Percentiles rank a stretch among this genome's conserved stretches.
Evolutionary conservation across 2,329 filamentous ascomycete genomes (phyloP).

Genomic region (Beauveria medogensis): DNA sequence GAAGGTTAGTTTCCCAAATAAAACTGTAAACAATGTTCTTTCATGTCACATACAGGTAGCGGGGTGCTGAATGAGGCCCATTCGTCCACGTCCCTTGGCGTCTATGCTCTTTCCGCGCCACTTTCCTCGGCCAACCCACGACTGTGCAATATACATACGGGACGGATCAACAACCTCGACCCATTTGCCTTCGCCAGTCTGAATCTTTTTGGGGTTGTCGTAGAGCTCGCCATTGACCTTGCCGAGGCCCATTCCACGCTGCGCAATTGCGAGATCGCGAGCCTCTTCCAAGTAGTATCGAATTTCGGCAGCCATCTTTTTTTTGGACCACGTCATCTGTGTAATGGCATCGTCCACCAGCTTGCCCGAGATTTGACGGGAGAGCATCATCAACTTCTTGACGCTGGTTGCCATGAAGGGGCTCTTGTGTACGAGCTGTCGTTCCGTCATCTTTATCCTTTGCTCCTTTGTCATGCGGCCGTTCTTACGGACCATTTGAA

Average conservation of each 20-base stretch:
- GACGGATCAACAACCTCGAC: constrained; percentile 65
- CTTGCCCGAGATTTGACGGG: constrained; percentile 86
- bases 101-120: constrained; percentile 52
- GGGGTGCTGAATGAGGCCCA: constrained; percentile 60
- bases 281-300: constrained; percentile 72
- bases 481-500: constrained; percentile 61
- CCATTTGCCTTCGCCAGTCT: constrained; percentile 66
- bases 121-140: constrained; percentile 78
- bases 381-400: constrained; percentile 85
- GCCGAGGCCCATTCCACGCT: constrained; percentile 75
- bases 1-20: constrained; percentile 14
- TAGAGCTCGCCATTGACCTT: constrained; percentile 32
- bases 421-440: constrained; percentile 50
- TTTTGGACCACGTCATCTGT: constrained; percentile 94
- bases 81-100: constrained; percentile 67
- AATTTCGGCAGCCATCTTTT: constrained; percentile 80
- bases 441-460: constrained; percentile 57
- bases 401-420: constrained; percentile 72
- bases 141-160: constrained; percentile 83
- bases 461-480: constrained; percentile 48
- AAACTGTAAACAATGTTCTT: not conserved
- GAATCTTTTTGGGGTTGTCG: constrained; percentile 43
- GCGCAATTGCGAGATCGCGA: constrained; percentile 70
- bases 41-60: constrained; percentile 57
- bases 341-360: constrained; percentile 86